These are phyloP conservation scores for Morella rubra DNA, from an alignment of 306 rosid genomes.

Conservation along the genomic window DNA sequence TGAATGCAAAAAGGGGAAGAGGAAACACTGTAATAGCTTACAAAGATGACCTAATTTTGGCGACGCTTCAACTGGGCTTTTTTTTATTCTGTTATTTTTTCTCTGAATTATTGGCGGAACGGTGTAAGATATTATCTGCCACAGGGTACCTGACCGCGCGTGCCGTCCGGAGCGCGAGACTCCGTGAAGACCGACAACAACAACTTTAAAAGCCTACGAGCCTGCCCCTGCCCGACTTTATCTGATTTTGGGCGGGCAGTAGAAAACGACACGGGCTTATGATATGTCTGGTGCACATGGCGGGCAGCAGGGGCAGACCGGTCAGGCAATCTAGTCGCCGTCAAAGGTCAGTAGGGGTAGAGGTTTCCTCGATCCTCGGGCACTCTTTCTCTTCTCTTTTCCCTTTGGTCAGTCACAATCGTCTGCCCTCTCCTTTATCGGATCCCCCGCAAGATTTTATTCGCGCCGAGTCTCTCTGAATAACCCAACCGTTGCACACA, in stretches of 20 bases:
- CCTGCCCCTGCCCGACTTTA: background rate
- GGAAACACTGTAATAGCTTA: background rate
- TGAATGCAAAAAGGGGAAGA: conserved; percentile 35
- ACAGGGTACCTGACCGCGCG: conserved; percentile 62
- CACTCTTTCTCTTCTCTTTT: conserved; percentile 13
- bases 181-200: conserved; percentile 1
- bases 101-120: conserved; percentile 28
- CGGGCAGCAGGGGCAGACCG: conserved; percentile 50
- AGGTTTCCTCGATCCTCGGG: conserved; percentile 50
- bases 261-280: conserved; percentile 55
- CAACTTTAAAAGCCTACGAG: conserved; percentile 8
- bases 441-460: conserved; percentile 9
- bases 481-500: background rate
- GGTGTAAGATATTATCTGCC: background rate
- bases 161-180: conserved; percentile 67
- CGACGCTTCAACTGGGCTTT: background rate
- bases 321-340: conserved; percentile 44
- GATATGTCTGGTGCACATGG: conserved; percentile 1
- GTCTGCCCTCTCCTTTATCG: conserved; percentile 16
- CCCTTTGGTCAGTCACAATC: conserved; percentile 27
- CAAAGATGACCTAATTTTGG: conserved; percentile 1
- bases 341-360: conserved; percentile 38
- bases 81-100: background rate
- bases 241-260: conserved; percentile 30
- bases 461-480: conserved; percentile 31